Evolutionary conservation across 2,329 filamentous ascomycete genomes (phyloP).

Genomic region (Huntiella omanensis): DNA sequence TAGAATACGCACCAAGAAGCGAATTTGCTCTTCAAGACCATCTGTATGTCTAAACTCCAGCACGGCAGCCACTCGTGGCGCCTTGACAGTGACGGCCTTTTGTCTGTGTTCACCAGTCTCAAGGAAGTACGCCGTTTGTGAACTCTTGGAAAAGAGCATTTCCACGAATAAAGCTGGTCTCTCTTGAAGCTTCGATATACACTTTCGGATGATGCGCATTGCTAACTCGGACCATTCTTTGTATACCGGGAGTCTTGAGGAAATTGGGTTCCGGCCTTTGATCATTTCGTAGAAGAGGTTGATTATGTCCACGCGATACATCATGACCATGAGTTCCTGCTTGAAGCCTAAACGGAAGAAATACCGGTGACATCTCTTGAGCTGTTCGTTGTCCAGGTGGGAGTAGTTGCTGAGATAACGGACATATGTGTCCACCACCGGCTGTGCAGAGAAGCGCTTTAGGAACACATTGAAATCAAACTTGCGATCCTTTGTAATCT

Average conservation of each 20-base stretch:
- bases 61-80: conserved; percentile 55
- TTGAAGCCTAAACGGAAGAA: conserved; percentile 93
- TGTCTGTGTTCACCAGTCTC: conserved; percentile 81
- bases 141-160: conserved; percentile 86
- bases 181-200: conserved; percentile 69
- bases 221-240: conserved; percentile 85
- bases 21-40: conserved; percentile 52
- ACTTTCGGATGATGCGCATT: conserved; percentile 63
- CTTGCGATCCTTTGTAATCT: conserved; percentile 61
- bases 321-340: conserved; percentile 70
- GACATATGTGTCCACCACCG: conserved; percentile 76
- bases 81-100: conserved; percentile 42
- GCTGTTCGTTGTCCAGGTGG: conserved; percentile 59
- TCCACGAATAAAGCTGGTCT: conserved; percentile 75
- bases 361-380: conserved; percentile 84
- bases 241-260: conserved; percentile 45
- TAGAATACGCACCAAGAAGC: conserved; percentile 59
- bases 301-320: conserved; percentile 83
- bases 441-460: conserved; percentile 63
- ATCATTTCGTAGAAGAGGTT: conserved; percentile 79
- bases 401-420: conserved; percentile 60
- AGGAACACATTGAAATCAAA: conserved; percentile 84
- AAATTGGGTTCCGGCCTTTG: conserved; percentile 59
- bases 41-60: conserved; percentile 62
- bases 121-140: conserved; percentile 64